These are phyloP conservation scores for Senna tora DNA, from an alignment of 306 rosid species.

Conservation along the genomic window DNA sequence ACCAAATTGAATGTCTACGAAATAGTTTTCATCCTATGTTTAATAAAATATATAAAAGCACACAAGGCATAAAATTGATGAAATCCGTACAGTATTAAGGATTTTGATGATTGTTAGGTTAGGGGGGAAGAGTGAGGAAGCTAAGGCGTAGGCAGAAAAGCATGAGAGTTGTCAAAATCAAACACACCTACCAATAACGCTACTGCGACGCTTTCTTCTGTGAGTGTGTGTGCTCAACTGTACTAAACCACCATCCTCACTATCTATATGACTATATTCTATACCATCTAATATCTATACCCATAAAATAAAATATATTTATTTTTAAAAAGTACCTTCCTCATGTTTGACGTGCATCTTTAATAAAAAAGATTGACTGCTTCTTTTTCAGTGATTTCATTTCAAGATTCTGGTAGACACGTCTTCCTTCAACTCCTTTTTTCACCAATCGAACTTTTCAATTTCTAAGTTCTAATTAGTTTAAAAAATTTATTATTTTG, in stretches of 20 bases:
- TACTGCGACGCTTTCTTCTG: constrained; percentile 3
- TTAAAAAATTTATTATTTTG: no score
- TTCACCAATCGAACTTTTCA: not conserved
- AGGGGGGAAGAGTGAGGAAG: no score
- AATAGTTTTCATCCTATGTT: no score
- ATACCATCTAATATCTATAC: no score
- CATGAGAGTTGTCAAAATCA: constrained; percentile 27
- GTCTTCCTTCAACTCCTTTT: not conserved
- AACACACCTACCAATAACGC: constrained; percentile 30
- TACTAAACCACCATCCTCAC: not conserved
- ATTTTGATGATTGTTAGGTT: no score
- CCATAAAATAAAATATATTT: no score
- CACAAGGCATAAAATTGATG: no score
- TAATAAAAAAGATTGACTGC: not conserved
- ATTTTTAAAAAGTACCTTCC: not conserved
- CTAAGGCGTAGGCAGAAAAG: not conserved
- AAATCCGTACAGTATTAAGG: no score
- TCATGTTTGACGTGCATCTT: not conserved
- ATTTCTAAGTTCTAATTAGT: no score
- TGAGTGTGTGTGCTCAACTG: not conserved
- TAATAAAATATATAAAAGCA: no score
- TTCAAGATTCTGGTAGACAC: not conserved
- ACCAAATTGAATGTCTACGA: no score
- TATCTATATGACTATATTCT: no score
- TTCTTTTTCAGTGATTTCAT: not conserved